Conservation (phyloP, 2,329 filamentous ascomycete species). For the Rutstroemia sp. region DNA sequence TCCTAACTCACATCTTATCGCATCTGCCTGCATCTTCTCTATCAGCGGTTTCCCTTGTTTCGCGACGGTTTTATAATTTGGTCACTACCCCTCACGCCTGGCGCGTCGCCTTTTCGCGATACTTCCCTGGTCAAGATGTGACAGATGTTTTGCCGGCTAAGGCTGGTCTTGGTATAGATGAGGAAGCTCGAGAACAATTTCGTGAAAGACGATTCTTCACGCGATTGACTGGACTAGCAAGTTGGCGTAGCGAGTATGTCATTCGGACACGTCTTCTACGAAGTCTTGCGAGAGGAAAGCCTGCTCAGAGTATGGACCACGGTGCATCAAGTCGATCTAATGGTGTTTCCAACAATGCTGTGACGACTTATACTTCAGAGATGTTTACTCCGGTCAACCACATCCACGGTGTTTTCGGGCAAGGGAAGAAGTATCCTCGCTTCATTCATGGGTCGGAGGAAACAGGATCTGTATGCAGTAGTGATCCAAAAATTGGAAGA, state of each 20-base stretch:
- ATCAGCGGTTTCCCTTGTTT: conserved; percentile 75
- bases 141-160: conserved; percentile 28
- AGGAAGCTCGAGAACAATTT: conserved; percentile 46
- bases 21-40: conserved; percentile 83
- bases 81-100: conserved; percentile 90
- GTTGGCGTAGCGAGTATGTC: conserved; percentile 95
- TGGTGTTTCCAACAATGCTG: conserved; percentile 49
- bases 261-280: conserved; percentile 76
- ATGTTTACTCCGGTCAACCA: conserved; percentile 72
- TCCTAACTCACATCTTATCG: conserved; percentile 84
- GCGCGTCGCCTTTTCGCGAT: conserved; percentile 86
- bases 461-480: conserved; percentile 68
- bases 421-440: conserved; percentile 64
- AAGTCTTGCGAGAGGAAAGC: conserved; percentile 75
- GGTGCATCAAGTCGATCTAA: conserved; percentile 43
- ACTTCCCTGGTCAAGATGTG: conserved; percentile 71
- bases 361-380: conserved; percentile 80
- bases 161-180: conserved; percentile 26
- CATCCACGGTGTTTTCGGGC: conserved; percentile 69
- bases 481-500: conserved; percentile 70
- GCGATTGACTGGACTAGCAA: conserved; percentile 73
- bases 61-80: conserved; percentile 75
- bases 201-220: conserved; percentile 73
- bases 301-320: conserved; percentile 48
- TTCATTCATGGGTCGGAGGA: conserved; percentile 81